A percentile compares a stretch with the other conserved stretches of the same genome.
Conservation (phyloP, 2,329 filamentous ascomycete species). For the Pseudogymnoascus sp. region DNA sequence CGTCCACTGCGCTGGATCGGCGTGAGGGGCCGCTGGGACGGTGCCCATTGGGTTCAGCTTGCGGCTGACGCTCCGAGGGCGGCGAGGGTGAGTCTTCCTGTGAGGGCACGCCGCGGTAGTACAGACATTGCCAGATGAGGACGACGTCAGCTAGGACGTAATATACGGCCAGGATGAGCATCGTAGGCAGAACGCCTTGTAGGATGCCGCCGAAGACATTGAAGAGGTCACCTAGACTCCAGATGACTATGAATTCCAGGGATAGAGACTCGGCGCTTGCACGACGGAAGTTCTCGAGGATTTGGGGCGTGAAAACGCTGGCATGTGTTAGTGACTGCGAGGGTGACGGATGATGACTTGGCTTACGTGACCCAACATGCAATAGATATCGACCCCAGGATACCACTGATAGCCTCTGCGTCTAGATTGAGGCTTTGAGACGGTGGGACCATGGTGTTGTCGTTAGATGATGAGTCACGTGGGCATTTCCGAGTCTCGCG, state of each 20-base stretch:
- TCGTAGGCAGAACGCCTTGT: conserved; percentile 87
- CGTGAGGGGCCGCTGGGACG: conserved; percentile 39
- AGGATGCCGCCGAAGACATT: conserved; percentile 90
- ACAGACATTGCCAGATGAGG: conserved; percentile 83
- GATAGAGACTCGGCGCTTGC: conserved; percentile 81
- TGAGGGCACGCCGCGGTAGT: conserved; percentile 79
- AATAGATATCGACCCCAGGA: conserved; percentile 93
- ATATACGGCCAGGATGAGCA: conserved; percentile 91
- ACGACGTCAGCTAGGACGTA: conserved; percentile 91
- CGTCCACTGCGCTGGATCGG: conserved; percentile 53
- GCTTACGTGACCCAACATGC: conserved; percentile 79
- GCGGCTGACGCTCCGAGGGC: background rate
- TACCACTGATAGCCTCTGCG: conserved; percentile 84
- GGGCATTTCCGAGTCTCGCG: background rate
- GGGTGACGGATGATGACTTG: background rate
- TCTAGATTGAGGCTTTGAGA: conserved; percentile 59
- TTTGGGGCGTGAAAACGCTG: conserved; percentile 85
- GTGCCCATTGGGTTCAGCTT: conserved; percentile 38
- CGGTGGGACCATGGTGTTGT: conserved; percentile 31
- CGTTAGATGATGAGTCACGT: background rate
- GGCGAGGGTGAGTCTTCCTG: conserved; percentile 39
- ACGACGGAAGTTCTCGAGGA: conserved; percentile 87
- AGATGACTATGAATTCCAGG: conserved; percentile 84
- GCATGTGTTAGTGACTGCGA: background rate
- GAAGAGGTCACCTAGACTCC: conserved; percentile 91